These are phyloP conservation scores for Coemansia sp. DNA, from an alignment of 192 early-diverging fungal species.

Conservation along the genomic window DNA sequence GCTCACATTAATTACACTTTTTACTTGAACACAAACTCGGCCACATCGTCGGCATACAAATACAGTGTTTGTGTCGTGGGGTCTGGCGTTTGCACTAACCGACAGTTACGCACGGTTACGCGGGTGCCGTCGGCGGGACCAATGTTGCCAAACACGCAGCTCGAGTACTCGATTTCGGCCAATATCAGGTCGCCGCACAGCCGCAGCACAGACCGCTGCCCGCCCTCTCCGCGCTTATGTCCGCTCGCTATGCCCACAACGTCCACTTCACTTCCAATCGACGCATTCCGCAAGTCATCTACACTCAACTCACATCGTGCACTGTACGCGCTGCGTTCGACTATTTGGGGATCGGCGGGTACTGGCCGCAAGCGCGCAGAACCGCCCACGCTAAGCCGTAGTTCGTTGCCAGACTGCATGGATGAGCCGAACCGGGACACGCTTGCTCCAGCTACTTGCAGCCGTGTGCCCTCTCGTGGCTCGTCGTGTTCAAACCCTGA, in stretches of 20 bases:
- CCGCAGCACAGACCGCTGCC: constrained; percentile 20
- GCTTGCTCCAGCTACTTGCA: constrained; percentile 22
- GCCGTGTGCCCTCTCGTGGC: constrained; percentile 32
- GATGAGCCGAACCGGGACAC: constrained; percentile 7
- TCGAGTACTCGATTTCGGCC: constrained; percentile 24
- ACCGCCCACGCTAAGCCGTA: constrained; percentile 24
- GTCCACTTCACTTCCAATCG: constrained; percentile 29
- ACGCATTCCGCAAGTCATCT: constrained; percentile 31
- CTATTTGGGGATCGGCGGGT: constrained; percentile 10
- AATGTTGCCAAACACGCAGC: constrained; percentile 19
- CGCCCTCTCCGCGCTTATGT: not conserved
- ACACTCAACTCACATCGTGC: constrained; percentile 23
- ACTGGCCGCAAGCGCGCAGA: constrained; percentile 16
- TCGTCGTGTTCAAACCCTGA: constrained; percentile 21
- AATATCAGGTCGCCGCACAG: constrained; percentile 11
- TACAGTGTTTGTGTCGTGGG: no score
- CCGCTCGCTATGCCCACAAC: constrained; percentile 17
- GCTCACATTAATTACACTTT: no score
- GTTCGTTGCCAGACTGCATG: not conserved
- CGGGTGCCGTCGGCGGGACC: constrained; percentile 8
- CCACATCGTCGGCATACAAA: no score
- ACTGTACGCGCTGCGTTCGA: constrained; percentile 25
- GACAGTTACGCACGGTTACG: constrained; percentile 41
- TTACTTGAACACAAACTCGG: no score
- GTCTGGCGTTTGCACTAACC: not conserved